Evolutionary conservation across 139 green algal species (phyloP).

Genomic region (Marvania coccoides): DNA sequence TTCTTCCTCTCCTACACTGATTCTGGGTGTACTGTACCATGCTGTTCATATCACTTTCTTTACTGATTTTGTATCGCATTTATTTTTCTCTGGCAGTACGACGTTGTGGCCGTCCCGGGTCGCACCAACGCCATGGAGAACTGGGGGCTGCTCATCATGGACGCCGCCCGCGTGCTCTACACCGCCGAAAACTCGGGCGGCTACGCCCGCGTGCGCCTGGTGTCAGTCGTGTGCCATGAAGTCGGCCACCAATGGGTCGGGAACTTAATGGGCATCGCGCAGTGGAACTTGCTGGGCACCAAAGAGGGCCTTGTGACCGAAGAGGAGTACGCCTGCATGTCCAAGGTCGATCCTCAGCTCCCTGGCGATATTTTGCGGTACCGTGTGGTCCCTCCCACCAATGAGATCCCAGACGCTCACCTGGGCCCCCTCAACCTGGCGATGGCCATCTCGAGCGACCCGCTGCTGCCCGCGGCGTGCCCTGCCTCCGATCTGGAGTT

Average conservation of each 20-base stretch:
- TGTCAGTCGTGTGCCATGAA: conserved; percentile 3
- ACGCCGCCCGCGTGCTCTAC: neutral
- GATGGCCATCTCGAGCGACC: neutral
- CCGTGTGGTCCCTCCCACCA: neutral
- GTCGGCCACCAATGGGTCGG: conserved; percentile 4
- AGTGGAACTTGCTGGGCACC: neutral
- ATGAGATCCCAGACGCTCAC: no score
- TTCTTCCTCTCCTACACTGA: no score
- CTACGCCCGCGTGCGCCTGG: neutral
- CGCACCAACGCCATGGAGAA: neutral
- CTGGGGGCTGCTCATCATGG: conserved; percentile 6
- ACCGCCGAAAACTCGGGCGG: neutral
- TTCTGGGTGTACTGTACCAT: no score
- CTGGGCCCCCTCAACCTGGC: neutral
- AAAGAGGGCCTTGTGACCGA: conserved; percentile 2
- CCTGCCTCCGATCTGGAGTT: neutral
- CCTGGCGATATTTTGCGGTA: conserved; percentile 1
- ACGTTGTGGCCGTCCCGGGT: conserved; percentile 6
- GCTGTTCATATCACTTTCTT: no score
- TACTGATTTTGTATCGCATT: no score
- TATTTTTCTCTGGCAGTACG: no score
- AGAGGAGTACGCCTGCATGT: conserved; percentile 2
- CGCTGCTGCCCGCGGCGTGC: neutral
- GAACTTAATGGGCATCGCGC: neutral
- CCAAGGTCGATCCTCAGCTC: neutral